Percentiles rank a stretch among this genome's conserved stretches.
Evolutionary conservation across 331 rosid genomes (phyloP).

Genomic region (Acacia concinna): DNA sequence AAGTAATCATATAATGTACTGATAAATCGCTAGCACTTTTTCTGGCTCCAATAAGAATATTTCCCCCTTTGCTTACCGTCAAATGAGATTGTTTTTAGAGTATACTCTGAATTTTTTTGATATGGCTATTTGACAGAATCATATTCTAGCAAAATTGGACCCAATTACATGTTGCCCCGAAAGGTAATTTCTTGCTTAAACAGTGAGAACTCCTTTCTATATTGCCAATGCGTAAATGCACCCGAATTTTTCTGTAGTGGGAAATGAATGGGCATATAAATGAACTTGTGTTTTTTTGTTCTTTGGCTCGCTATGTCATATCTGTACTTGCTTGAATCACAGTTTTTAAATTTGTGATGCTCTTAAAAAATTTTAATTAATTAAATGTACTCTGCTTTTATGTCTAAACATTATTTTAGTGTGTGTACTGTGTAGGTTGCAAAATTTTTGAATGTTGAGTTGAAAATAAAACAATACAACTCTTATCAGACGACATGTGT

Average conservation of each 20-base stretch:
- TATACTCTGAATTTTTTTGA: background rate
- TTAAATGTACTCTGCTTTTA: background rate
- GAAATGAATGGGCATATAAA: background rate
- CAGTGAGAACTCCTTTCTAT: too few species aligned
- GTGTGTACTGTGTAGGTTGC: background rate
- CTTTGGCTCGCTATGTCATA: background rate
- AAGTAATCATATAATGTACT: conserved; percentile 29
- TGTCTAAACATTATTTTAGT: background rate
- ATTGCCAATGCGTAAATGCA: too few species aligned
- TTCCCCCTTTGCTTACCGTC: background rate
- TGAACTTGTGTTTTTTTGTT: background rate
- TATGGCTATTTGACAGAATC: too few species aligned
- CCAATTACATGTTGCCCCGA: too few species aligned
- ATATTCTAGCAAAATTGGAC: too few species aligned
- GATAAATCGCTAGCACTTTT: background rate
- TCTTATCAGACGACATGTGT: too few species aligned
- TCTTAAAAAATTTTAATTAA: too few species aligned
- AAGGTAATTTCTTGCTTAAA: too few species aligned
- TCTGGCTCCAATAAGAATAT: background rate
- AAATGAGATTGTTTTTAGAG: background rate
- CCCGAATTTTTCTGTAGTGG: background rate
- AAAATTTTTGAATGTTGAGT: background rate
- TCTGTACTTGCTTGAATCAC: background rate
- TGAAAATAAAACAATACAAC: background rate
- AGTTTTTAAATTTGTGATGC: background rate